phyloP scores from a whole-genome alignment of 2,329 filamentous ascomycete species.

The Fusarium pseudocircinatum region DNA sequence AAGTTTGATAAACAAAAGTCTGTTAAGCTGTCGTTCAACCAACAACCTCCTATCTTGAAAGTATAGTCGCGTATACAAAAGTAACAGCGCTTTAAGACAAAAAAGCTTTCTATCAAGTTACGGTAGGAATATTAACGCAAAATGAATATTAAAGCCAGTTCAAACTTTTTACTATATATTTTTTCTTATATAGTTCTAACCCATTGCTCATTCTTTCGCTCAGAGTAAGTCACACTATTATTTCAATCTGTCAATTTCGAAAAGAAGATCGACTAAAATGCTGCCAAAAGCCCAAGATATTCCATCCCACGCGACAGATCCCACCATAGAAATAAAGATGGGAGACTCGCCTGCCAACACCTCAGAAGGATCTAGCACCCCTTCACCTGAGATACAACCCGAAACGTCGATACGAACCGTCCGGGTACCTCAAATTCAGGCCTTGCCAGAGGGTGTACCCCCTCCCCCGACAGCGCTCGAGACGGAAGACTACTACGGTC shows the following conservation, averaged over 20 bases:
- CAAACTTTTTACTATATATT: accelerated
- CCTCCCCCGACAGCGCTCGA: not conserved
- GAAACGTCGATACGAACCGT: not conserved
- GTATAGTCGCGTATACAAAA: accelerated
- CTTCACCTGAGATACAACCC: not conserved
- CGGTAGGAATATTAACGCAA: accelerated
- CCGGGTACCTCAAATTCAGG: not conserved
- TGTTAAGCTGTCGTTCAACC: accelerated
- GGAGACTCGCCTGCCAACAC: accelerated
- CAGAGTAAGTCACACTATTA: not conserved
- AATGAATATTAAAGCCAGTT: not conserved
- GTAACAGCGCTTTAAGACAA: no score
- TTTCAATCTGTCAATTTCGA: not conserved
- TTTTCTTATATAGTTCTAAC: not conserved
- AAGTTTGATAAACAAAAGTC: not conserved
- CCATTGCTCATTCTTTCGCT: not conserved
- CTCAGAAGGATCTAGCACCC: no score
- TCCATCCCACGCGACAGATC: accelerated
- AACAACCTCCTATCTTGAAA: accelerated
- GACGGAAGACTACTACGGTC: not conserved
- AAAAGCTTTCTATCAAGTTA: accelerated
- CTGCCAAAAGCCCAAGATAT: accelerated
- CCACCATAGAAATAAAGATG: not conserved
- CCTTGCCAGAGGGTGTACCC: not conserved
- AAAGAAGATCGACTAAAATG: not conserved